Percentiles rank a stretch among this genome's conserved stretches.
Evolutionary conservation across 2,329 filamentous ascomycete genomes (phyloP).

Genomic region (Penicillium fuscoglaucum): DNA sequence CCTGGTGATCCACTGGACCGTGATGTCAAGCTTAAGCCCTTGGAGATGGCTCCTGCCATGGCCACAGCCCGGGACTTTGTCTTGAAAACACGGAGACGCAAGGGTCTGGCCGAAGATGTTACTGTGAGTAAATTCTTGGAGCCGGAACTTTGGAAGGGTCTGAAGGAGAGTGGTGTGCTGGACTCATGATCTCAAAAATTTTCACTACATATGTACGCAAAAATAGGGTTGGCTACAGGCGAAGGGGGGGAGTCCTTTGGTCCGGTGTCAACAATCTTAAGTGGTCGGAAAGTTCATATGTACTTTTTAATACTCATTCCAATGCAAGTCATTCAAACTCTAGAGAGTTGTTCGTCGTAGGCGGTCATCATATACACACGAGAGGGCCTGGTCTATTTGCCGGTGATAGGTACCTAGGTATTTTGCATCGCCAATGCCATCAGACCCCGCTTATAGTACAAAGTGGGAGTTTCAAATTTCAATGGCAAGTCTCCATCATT

Average conservation of each 20-base stretch:
- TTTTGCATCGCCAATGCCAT: background rate
- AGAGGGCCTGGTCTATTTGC: background rate
- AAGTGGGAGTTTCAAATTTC: slow-evolving; percentile 18
- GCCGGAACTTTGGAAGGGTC: slow-evolving; percentile 82
- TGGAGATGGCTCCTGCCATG: slow-evolving; percentile 85
- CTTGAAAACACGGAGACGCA: slow-evolving; percentile 88
- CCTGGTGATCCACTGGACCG: slow-evolving; percentile 93
- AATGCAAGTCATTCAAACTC: slow-evolving; percentile 12
- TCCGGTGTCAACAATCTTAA: slow-evolving; percentile 16
- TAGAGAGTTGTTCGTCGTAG: slow-evolving; percentile 3
- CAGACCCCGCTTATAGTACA: slow-evolving; percentile 2
- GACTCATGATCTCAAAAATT: slow-evolving; percentile 52
- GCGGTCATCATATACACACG: background rate
- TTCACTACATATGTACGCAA: background rate
- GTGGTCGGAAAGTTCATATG: slow-evolving; percentile 14
- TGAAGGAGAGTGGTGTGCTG: slow-evolving; percentile 86
- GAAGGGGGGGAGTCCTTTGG: background rate
- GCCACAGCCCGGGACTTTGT: slow-evolving; percentile 94
- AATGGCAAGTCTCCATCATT: slow-evolving; percentile 86
- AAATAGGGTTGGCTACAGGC: slow-evolving; percentile 8
- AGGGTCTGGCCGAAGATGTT: slow-evolving; percentile 93
- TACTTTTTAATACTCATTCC: slow-evolving; percentile 27
- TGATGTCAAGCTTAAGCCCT: slow-evolving; percentile 74
- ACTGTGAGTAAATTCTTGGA: slow-evolving; percentile 95
- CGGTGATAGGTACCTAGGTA: background rate